Evolutionary conservation across 2,329 filamentous ascomycete species (phyloP).

Genomic region (Bipolaris bicolor): DNA sequence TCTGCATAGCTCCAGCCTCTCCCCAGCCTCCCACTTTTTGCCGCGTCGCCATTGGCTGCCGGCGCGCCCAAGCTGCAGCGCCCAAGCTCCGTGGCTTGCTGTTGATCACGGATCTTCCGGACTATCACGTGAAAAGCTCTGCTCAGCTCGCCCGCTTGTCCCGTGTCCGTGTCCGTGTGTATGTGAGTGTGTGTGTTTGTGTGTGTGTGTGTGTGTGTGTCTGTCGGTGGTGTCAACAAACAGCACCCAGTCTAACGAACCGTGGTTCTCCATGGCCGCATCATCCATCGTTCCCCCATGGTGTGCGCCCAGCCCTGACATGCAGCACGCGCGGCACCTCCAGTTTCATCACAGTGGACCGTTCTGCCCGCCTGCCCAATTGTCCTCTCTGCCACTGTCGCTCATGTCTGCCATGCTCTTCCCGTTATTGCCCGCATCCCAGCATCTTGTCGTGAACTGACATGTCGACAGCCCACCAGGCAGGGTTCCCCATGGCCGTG

Average conservation of each 20-base stretch:
- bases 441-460: background rate
- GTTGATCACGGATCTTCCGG: conserved; percentile 24
- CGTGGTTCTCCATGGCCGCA: conserved; percentile 18
- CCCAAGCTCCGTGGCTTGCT: conserved; percentile 18
- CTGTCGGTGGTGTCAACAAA: background rate
- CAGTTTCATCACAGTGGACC: conserved; percentile 12
- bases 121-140: conserved; percentile 17
- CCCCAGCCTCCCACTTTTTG: conserved; percentile 37
- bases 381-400: conserved; percentile 1
- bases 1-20: conserved; percentile 22
- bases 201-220: background rate
- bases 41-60: conserved; percentile 29
- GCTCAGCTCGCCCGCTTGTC: background rate
- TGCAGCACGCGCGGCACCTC: conserved; percentile 24
- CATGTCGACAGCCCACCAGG: background rate
- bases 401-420: background rate
- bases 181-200: background rate
- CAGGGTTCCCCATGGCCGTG: background rate
- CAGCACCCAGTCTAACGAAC: conserved; percentile 10
- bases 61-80: conserved; percentile 14
- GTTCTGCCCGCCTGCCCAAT: conserved; percentile 2
- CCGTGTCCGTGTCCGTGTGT: too few species aligned
- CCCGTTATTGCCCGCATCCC: background rate
- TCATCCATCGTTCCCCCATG: conserved; percentile 11
- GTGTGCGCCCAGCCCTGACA: conserved; percentile 13